Base-by-base conservation (phyloP, 2,329 filamentous ascomycete species). In the Huntiella savannae region DNA sequence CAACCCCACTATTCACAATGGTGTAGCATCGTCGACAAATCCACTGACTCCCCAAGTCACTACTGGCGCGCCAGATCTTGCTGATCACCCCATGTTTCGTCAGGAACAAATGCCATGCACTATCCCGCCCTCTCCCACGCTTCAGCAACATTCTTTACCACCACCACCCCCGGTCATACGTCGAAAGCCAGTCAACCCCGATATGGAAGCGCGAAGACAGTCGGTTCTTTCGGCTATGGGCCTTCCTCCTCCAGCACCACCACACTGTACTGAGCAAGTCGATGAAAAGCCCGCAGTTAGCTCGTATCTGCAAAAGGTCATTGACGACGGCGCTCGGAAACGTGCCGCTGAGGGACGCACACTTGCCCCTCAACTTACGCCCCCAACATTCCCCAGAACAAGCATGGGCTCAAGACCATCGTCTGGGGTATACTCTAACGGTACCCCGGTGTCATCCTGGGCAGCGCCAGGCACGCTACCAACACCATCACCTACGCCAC, bases 281-380 rank as follows among this genome's bases (percentile, higher is more conserved):
- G 73, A 74, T 54, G 76, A 61, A 56, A 80, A 64, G 53, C 78
- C 75, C 33, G 71, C 70, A 58, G 78, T 77, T 42, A 79, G 59
- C 53, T 77, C 75, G 35, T 66, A 67, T n/a, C 59, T 59, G 4
- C 58, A 58, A 33, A 58, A 56, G 12, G 58, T 58, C 10, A 43
- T 37, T 33, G 54, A 55, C 5, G 51, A 49, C 16, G 48, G 2
- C 63, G 58, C 10, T 63, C 67, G 45, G 59, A 62, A 34, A 66
- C 63, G 7, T 63, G 63, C 46, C 70, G 64, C 36, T 74, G 58
- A 6, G 63, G 44, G 38, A 8, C 16, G 35, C 33, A 17, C 35
- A 12, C 35, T 36, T 11, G 17, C 17, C 16, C 19, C 43, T 16
- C 17, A 13, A n/a, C 33, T 16, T 10, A 37, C 17, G 10, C 43